These are phyloP conservation scores for Przewalskia tangutica DNA, from an alignment of 257 asterid genomes.

Conservation along the genomic window DNA sequence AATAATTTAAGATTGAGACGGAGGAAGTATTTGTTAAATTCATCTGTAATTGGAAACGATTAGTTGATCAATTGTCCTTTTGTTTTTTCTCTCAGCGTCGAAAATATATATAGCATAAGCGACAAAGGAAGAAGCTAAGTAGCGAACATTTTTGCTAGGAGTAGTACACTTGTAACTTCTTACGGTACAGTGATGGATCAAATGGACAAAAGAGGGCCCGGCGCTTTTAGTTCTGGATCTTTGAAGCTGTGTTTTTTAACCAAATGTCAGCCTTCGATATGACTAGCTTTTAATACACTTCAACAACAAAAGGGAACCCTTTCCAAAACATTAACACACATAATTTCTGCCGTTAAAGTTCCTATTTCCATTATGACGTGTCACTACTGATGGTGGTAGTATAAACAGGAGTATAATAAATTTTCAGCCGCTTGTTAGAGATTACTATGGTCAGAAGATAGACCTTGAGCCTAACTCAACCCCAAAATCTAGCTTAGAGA, in stretches of 20 bases:
- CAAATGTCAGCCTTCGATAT: neutral
- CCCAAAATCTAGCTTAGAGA: neutral
- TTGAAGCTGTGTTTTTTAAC: neutral
- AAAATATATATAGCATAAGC: neutral
- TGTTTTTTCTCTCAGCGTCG: neutral
- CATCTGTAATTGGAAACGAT: neutral
- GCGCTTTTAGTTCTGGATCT: neutral
- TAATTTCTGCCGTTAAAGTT: neutral
- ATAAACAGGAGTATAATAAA: neutral
- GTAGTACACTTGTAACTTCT: neutral
- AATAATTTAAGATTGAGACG: neutral
- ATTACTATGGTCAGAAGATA: neutral
- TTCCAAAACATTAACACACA: neutral
- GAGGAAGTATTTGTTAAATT: neutral
- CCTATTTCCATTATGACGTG: neutral
- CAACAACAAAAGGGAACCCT: neutral
- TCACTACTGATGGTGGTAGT: neutral
- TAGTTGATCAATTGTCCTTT: neutral
- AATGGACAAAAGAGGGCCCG: neutral
- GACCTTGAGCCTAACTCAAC: neutral
- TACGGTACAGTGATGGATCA: neutral
- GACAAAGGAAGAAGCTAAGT: neutral
- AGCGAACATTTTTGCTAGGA: neutral
- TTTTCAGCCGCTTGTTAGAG: neutral
- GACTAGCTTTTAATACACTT: neutral